A percentile compares a stretch with the other conserved stretches of the same genome.
These are phyloP conservation scores for Dalbergia cochinchinensis DNA, from an alignment of 306 rosid genomes.

Conservation along the genomic window DNA sequence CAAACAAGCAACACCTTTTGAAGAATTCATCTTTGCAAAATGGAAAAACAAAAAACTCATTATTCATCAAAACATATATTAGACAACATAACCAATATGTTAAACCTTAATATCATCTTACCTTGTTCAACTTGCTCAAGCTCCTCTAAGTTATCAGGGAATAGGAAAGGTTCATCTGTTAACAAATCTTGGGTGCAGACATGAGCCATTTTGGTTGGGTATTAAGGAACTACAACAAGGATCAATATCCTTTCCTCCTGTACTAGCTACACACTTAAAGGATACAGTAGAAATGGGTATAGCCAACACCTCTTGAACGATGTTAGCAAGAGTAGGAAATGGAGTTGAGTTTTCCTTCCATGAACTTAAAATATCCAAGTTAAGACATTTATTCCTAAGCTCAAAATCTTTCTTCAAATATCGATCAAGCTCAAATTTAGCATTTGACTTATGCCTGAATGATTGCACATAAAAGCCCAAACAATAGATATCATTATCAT, in stretches of 20 bases:
- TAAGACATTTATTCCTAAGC: neutral
- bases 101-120: neutral
- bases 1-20: neutral
- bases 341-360: slow-evolving; percentile 32
- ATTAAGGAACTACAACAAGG: slow-evolving; percentile 17
- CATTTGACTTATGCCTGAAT: neutral
- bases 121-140: neutral
- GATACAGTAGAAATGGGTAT: slow-evolving; percentile 10
- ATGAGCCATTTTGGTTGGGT: slow-evolving; percentile 4
- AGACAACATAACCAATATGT: neutral
- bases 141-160: neutral
- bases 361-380: slow-evolving; percentile 33
- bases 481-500: too few relatives aligned
- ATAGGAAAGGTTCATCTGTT: neutral
- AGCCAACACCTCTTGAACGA: slow-evolving; percentile 13
- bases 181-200: slow-evolving; percentile 32
- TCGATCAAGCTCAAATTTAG: slow-evolving; percentile 3
- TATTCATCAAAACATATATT: neutral
- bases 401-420: slow-evolving; percentile 23
- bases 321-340: slow-evolving; percentile 22
- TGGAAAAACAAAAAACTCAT: neutral
- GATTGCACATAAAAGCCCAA: neutral
- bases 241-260: too few relatives aligned
- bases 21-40: neutral
- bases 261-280: neutral